Evolutionary conservation across 2,329 filamentous ascomycete genomes (phyloP).

Genomic region (Colletotrichum echinochloae): DNA sequence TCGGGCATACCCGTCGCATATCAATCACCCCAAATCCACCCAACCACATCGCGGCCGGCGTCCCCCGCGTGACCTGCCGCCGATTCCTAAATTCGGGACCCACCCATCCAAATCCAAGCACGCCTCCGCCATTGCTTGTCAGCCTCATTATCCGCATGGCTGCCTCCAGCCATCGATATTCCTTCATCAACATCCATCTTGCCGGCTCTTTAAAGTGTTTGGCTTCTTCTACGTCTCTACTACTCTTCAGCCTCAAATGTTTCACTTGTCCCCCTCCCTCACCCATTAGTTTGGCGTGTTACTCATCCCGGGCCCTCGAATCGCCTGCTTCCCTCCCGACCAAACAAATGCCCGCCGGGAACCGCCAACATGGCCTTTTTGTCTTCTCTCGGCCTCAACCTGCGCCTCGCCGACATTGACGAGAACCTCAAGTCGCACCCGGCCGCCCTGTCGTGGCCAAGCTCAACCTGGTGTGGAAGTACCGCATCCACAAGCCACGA

Average conservation of each 20-base stretch:
- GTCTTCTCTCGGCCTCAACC: slow-evolving; percentile 30
- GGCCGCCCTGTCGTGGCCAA: slow-evolving; percentile 15
- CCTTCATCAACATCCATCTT: slow-evolving; percentile 20
- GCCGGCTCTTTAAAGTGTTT: not conserved
- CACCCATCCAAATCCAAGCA: not conserved
- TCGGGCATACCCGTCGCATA: slow-evolving; percentile 44
- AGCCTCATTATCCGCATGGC: slow-evolving; percentile 22
- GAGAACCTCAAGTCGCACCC: slow-evolving; percentile 35
- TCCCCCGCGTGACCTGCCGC: slow-evolving; percentile 32
- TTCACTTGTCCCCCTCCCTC: not conserved
- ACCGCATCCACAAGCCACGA: not conserved
- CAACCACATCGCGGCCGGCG: slow-evolving; percentile 11
- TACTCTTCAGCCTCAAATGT: not conserved
- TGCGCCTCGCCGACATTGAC: slow-evolving; percentile 33
- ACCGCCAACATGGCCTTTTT: slow-evolving; percentile 19
- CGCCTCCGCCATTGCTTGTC: slow-evolving; percentile 19
- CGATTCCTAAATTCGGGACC: slow-evolving; percentile 36
- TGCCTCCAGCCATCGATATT: slow-evolving; percentile 10
- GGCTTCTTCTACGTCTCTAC: not conserved
- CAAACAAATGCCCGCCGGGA: slow-evolving; percentile 19
- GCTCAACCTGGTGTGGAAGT: not conserved
- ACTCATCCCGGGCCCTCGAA: not conserved
- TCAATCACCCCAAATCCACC: slow-evolving; percentile 3
- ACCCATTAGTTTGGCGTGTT: not conserved
- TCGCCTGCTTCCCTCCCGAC: not conserved